Evolutionary conservation across 1,284 basidiomycete species (phyloP), one percentile per base, ranked within the genome.

Genomic region (Cryptococcus depauperatus): DNA sequence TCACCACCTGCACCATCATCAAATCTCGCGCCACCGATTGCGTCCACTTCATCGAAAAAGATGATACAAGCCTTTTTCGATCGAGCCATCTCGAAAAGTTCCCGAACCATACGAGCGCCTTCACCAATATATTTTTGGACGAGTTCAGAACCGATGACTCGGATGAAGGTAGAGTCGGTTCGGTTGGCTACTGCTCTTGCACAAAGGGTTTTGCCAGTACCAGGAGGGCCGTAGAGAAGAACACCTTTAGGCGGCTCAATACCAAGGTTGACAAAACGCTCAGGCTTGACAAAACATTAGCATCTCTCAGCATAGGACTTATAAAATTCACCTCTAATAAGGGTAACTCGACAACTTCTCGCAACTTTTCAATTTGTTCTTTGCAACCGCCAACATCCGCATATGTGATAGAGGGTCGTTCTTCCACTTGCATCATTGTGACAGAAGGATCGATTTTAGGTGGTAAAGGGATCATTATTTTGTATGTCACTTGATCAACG

Each of bases 371-470:
- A 59, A 98, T 98, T 72, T 98, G 95, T 69, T 98, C 95, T 74
- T 98, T 98, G 75, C 95, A 97, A 8, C 95, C 95, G 57, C 95
- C 95, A 46, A 99, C 80, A 62, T 98, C 95, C 8, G 91, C 90
- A 68, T 98, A 98, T 2, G 93, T 97, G 40, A 98, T 90, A 62
- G 97, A 93, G 1, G 93, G 93, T 69, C 97, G 93, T 74, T 98
- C 93, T 70, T 98, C 93, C 37, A 98, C 93, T 71, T 98, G 93
- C 95, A 99, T 99, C 93, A 98, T 97, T 13, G 95, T 98, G 4
- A 99, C 95, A 0, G 91, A 95, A 3, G 95, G 91, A 69, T 99
- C 95, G 58, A 99, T 99, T 75, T 95, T 96, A 30, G 95, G 95
- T 35, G 95, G 95, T n/a, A 98, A 74, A n/a, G 95, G 95, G 55